phyloP scores from a whole-genome alignment of 352 stramenopile genomes.

The Phytophthora macrochlamydospora region DNA sequence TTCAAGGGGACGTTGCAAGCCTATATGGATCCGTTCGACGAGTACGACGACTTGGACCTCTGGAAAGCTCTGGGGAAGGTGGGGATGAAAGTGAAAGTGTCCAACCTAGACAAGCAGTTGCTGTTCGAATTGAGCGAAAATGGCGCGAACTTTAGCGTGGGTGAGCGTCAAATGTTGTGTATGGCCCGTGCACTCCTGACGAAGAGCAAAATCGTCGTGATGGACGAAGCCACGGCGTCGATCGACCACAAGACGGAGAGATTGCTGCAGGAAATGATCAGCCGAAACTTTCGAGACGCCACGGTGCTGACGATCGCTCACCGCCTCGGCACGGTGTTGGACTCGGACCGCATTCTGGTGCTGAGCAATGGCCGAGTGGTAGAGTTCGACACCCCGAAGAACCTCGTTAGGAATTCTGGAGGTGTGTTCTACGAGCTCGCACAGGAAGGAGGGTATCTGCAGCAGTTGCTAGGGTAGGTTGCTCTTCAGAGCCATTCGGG shows the following conservation, averaged over 20 bases:
- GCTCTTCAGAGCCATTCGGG: too few relatives aligned
- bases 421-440: constrained; percentile 25
- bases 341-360: constrained; percentile 90
- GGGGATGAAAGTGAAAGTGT: constrained; percentile 52
- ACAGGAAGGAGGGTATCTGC: constrained; percentile 24
- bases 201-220: constrained; percentile 87
- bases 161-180: constrained; percentile 93
- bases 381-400: constrained; percentile 85
- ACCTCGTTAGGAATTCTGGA: constrained; percentile 4
- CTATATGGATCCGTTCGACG: constrained; percentile 89
- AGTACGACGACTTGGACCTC: constrained; percentile 74
- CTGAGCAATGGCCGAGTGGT: constrained; percentile 80
- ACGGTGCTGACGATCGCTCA: constrained; percentile 96
- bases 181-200: constrained; percentile 90
- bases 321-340: constrained; percentile 89
- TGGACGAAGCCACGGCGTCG: constrained; percentile 93
- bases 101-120: constrained; percentile 23
- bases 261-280: constrained; percentile 74
- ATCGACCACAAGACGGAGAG: constrained; percentile 65
- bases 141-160: constrained; percentile 54
- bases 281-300: constrained; percentile 80
- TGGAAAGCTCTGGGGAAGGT: constrained; percentile 65
- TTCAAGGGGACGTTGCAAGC: constrained; percentile 88
- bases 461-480: constrained; percentile 6
- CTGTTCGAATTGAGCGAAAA: constrained; percentile 49